Conservation (phyloP, 768 basidiomycete species). For the Boletus rubroflammeus region DNA sequence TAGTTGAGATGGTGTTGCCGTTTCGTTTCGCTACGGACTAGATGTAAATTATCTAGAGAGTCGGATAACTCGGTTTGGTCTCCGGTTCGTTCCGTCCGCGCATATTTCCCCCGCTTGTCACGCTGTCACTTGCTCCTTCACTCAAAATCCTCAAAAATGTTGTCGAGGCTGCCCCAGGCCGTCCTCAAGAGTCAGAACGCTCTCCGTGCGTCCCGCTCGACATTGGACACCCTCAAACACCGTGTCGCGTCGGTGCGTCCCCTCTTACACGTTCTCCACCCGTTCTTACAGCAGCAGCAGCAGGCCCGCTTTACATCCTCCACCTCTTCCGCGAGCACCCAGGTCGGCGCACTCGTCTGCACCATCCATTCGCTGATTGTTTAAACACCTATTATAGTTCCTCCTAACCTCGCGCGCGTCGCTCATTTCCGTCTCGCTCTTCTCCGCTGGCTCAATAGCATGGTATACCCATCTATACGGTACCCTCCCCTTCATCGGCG, state of each 20-base stretch:
- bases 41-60: constrained; percentile 30
- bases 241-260: constrained; percentile 50
- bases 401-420: constrained; percentile 68
- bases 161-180: constrained; percentile 77
- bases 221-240: constrained; percentile 38
- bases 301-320: constrained; percentile 75
- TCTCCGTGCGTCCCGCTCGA: constrained; percentile 44
- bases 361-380: neutral
- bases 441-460: constrained; percentile 86
- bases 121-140: constrained; percentile 34
- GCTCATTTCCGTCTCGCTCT: constrained; percentile 68
- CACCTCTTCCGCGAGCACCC: constrained; percentile 51
- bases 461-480: constrained; percentile 98
- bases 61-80: constrained; percentile 24
- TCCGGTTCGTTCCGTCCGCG: constrained; percentile 49
- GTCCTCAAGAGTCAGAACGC: constrained; percentile 58
- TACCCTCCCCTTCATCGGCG: constrained; percentile 79
- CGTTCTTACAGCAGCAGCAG: constrained; percentile 12
- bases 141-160: constrained; percentile 64
- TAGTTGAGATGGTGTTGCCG: constrained; percentile 5
- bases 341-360: constrained; percentile 47
- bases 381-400: constrained; percentile 39
- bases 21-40: constrained; percentile 10
- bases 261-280: constrained; percentile 6
- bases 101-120: constrained; percentile 42